phyloP scores from a whole-genome alignment of 2,329 filamentous ascomycete genomes.

The Hypoxylon sp. region DNA sequence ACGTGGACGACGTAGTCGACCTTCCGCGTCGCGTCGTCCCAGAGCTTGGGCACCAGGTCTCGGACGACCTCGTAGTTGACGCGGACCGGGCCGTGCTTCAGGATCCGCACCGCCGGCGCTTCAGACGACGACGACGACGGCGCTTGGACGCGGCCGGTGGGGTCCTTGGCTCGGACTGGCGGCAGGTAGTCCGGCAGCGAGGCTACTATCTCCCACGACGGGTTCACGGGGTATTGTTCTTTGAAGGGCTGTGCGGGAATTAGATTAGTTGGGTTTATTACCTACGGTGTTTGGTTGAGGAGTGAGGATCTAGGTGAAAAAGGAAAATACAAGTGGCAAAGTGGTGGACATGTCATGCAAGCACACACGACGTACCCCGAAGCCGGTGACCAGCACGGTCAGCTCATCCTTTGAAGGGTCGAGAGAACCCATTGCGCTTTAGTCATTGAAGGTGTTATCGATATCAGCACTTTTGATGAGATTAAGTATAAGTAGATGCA shows the following conservation, averaged over 20 bases:
- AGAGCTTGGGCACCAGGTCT: constrained; percentile 68
- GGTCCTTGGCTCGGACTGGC: constrained; percentile 55
- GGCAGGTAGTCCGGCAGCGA: constrained; percentile 72
- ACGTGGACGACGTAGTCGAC: constrained; percentile 77
- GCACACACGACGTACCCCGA: constrained; percentile 58
- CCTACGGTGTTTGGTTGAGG: neutral
- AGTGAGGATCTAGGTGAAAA: no score
- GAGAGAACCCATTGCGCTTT: constrained; percentile 46
- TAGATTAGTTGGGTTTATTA: neutral
- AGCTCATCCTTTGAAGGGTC: constrained; percentile 56
- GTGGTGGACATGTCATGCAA: neutral
- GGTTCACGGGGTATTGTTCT: constrained; percentile 75
- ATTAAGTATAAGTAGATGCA: no score
- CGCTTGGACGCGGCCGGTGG: constrained; percentile 44
- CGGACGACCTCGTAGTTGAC: constrained; percentile 76
- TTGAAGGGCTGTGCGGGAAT: constrained; percentile 73
- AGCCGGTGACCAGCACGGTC: constrained; percentile 68
- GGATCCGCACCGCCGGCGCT: constrained; percentile 64
- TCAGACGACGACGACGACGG: constrained; percentile 36
- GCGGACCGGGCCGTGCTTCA: constrained; percentile 70
- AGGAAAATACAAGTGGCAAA: no score
- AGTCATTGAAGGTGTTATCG: no score
- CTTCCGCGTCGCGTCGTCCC: constrained; percentile 55
- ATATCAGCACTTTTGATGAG: no score
- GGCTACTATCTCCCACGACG: constrained; percentile 80